Evolutionary conservation across 164 flowering plant genomes (phyloP), one percentile per base, ranked within the genome.

Genomic region (Aristolochia californica): DNA sequence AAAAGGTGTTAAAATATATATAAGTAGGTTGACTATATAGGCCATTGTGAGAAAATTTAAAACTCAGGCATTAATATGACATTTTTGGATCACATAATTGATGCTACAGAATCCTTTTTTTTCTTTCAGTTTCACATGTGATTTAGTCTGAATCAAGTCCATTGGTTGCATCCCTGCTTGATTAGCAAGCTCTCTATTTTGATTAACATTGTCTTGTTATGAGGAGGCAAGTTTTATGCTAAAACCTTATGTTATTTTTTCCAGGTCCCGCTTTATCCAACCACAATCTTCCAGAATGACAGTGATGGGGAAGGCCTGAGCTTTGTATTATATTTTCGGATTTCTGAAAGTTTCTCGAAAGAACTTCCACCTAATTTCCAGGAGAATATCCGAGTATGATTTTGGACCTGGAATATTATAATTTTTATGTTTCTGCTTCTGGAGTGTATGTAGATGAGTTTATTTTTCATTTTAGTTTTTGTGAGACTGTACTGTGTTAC

Each of bases 261-360:
- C 28, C 86, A 94, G 99, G 69, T 61, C 99, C 99, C 0, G 10
- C 61, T 90, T 48, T 90, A 94, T 77, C 89, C 96, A 40, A 67
- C 99, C 9, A 56, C 97, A 30, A 54, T 94, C 68, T 90, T 94
- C 70, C 97, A 89, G 65, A 75, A 75, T 62, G 99, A 87, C 71
- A 73, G 62, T 26, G 99, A 94, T 70, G 99, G 99, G 7, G 97
- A 94, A 82, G 99, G 99, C 67, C 76, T 88, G 73, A 85, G 68
- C 78, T 63, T 85, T 63, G 88, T 90, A 55, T 66, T 94, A 75
- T 94, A 94, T 67, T 94, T 85, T 59, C 84, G 80, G 70, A 84
- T 94, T 58, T 80, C 87, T 23, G 97, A 94, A 1, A 80, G 73
- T 66, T 90, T 77, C 60, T 62, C 80, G 5, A 88, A 82, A 68